These are phyloP conservation scores for Monosporascus sp. DNA, from an alignment of 2,329 filamentous ascomycete genomes.

Conservation along the genomic window DNA sequence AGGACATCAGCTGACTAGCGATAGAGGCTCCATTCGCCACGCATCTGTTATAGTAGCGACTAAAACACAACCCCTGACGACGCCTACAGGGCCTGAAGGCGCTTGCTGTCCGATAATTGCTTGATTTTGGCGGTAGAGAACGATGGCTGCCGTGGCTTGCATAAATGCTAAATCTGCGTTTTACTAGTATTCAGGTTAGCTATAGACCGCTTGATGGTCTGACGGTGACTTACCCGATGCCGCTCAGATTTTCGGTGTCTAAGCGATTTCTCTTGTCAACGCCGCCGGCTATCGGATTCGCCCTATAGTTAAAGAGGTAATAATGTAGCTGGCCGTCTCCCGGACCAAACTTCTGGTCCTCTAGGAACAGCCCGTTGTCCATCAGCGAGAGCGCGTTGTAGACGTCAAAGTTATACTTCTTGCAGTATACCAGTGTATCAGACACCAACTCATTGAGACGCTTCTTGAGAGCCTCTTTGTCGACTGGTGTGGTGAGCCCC, in stretches of 20 bases:
- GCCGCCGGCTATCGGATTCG: conserved; percentile 77
- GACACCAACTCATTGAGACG: conserved; percentile 75
- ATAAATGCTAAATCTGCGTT: conserved; percentile 22
- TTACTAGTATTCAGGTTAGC: conserved; percentile 21
- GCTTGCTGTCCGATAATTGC: neutral
- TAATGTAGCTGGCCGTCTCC: conserved; percentile 95
- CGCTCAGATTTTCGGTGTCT: conserved; percentile 73
- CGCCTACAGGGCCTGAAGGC: neutral
- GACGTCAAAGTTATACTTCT: conserved; percentile 81
- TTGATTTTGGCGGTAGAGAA: neutral
- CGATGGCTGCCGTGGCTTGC: neutral
- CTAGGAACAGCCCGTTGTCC: conserved; percentile 90
- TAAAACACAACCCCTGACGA: neutral
- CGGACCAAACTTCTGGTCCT: conserved; percentile 88
- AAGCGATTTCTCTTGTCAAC: conserved; percentile 74
- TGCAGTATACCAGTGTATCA: conserved; percentile 84
- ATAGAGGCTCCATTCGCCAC: neutral
- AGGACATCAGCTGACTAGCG: too few relatives aligned
- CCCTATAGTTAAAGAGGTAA: conserved; percentile 96
- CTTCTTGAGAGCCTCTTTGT: conserved; percentile 61
- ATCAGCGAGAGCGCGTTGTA: conserved; percentile 93
- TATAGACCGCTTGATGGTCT: conserved; percentile 51
- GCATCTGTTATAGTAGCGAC: neutral
- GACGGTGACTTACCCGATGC: conserved; percentile 69
- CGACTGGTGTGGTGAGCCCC: conserved; percentile 56